These are phyloP conservation scores for Samsoniella hepiali DNA, from an alignment of 2,329 filamentous ascomycete genomes.

Conservation along the genomic window DNA sequence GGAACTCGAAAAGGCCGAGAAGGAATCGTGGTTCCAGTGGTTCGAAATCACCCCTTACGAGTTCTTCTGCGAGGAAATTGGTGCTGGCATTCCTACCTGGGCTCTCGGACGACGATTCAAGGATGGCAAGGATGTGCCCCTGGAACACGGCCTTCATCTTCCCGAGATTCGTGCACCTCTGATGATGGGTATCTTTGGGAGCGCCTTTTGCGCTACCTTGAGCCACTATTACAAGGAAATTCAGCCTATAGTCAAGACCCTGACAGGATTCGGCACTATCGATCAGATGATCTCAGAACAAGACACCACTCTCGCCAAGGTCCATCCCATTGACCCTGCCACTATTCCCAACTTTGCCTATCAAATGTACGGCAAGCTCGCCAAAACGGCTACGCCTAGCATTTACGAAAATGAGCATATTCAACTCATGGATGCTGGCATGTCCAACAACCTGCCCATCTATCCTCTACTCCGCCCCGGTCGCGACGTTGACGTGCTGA, in stretches of 20 bases:
- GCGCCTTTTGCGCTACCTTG: slow-evolving; percentile 91
- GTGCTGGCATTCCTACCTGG: slow-evolving; percentile 92
- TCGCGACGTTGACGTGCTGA: slow-evolving; percentile 80
- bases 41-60: slow-evolving; percentile 95
- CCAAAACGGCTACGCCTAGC: slow-evolving; percentile 72
- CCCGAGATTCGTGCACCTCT: slow-evolving; percentile 83
- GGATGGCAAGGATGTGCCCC: slow-evolving; percentile 52
- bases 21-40: slow-evolving; percentile 94
- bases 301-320: slow-evolving; percentile 80
- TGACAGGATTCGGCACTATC: slow-evolving; percentile 72
- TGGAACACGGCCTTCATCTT: slow-evolving; percentile 64
- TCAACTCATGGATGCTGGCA: slow-evolving; percentile 92
- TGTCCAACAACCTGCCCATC: slow-evolving; percentile 97
- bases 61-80: slow-evolving; percentile 90
- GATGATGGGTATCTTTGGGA: slow-evolving; percentile 92
- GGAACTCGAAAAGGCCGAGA: slow-evolving; percentile 51
- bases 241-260: slow-evolving; percentile 70
- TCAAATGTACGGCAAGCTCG: slow-evolving; percentile 73
- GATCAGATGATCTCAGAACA: slow-evolving; percentile 80
- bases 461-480: slow-evolving; percentile 90
- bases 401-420: slow-evolving; percentile 70
- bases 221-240: slow-evolving; percentile 96
- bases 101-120: slow-evolving; percentile 81
- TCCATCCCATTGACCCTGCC: slow-evolving; percentile 92
- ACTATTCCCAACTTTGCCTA: slow-evolving; percentile 85